A percentile compares a stretch with the other conserved stretches of the same genome.
Conservation (phyloP, 768 basidiomycete species). For the Leccinum subtestaceum region DNA sequence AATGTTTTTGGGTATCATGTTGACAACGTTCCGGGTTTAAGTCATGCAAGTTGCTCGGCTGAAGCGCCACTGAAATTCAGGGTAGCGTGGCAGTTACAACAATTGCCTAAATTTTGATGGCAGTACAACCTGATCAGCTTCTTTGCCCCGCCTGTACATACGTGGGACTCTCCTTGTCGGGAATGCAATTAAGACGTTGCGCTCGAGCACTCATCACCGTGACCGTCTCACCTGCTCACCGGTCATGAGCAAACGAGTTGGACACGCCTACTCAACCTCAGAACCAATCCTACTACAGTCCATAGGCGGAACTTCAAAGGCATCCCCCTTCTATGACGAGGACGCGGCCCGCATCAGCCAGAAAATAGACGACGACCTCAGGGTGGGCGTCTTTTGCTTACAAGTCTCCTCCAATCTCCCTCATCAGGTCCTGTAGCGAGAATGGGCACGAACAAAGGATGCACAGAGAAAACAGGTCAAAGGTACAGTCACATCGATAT, state of each 20-base stretch:
- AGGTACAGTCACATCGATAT: conserved; percentile 35
- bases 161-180: conserved; percentile 34
- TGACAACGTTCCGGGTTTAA: background rate
- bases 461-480: conserved; percentile 49
- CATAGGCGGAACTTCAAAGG: conserved; percentile 27
- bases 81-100: conserved; percentile 16
- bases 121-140: conserved; percentile 32
- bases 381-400: conserved; percentile 33
- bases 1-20: background rate
- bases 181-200: conserved; percentile 31
- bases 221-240: conserved; percentile 11
- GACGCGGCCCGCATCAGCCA: conserved; percentile 47
- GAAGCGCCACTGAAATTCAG: conserved; percentile 11
- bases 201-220: conserved; percentile 16
- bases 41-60: conserved; percentile 7
- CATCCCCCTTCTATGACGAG: conserved; percentile 39
- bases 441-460: conserved; percentile 45
- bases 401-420: background rate
- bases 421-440: conserved; percentile 40
- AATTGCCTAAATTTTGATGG: conserved; percentile 31
- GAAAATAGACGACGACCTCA: conserved; percentile 56
- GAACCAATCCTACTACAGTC: conserved; percentile 33
- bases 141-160: conserved; percentile 36
- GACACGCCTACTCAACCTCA: conserved; percentile 30
- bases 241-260: conserved; percentile 29